phyloP scores from a whole-genome alignment of 2,329 filamentous ascomycete genomes.

The Hypoxylon sp. region DNA sequence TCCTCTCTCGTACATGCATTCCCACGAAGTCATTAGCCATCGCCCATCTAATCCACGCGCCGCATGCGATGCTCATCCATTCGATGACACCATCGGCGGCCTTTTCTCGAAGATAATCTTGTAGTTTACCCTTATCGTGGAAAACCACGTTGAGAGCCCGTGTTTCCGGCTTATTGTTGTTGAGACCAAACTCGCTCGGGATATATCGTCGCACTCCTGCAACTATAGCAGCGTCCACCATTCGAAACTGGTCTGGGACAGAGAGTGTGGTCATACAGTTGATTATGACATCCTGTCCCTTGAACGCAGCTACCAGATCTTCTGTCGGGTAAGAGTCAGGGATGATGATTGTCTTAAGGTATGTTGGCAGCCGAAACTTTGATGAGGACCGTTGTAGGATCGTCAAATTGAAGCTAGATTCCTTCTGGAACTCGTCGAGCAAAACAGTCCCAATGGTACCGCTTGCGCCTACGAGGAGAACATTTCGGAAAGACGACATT shows the following conservation, averaged over 20 bases:
- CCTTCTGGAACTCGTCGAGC: conserved; percentile 50
- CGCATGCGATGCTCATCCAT: conserved; percentile 53
- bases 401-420: conserved; percentile 50
- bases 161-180: conserved; percentile 53
- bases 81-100: conserved; percentile 50
- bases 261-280: conserved; percentile 59
- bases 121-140: conserved; percentile 51
- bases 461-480: conserved; percentile 53
- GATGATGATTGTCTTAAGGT: conserved; percentile 48
- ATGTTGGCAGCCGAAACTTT: conserved; percentile 41
- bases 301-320: conserved; percentile 47
- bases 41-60: conserved; percentile 53
- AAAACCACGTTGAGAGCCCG: conserved; percentile 50
- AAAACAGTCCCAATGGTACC: conserved; percentile 53
- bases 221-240: conserved; percentile 69
- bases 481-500: conserved; percentile 48
- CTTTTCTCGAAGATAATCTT: conserved; percentile 49
- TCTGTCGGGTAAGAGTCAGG: conserved; percentile 51
- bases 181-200: conserved; percentile 66
- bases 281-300: conserved; percentile 55
- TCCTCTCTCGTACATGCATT: conserved; percentile 44
- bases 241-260: conserved; percentile 61
- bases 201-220: conserved; percentile 70
- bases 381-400: conserved; percentile 52
- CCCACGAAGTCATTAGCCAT: conserved; percentile 51